Evolutionary conservation across 352 stramenopile genomes (phyloP), one percentile per base, ranked within the genome.

Genomic region (Phytopythium vexans): DNA sequence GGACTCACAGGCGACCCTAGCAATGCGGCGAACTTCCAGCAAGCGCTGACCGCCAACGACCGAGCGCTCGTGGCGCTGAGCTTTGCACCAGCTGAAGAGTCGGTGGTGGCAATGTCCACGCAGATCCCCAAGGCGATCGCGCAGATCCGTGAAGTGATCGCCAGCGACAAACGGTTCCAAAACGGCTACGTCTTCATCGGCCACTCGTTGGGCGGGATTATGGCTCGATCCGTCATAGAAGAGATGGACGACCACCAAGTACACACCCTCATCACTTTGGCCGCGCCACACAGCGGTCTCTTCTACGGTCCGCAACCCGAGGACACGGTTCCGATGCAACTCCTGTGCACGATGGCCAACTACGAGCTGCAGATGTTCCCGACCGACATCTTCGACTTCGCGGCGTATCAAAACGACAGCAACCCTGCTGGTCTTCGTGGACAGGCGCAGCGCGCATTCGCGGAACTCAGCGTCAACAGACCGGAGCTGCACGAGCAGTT

Each of bases 181-280:
- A 51, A 67, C 10, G 74, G 73, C 36, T 82, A 84, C 66, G 57
- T 76, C 46, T 68, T 84, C 32, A 52, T 84, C 1, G 71, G 35
- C 9, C 68, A 80, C 52, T 81, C 70, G 1, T 62, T 72, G 6
- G 73, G 74, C 3, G 74, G 68, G 0, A 9, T 64, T 0, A 43
- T 84, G 5, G 59, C 63, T 8, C 66, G 70, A 0, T 64, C 58
- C 10, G 68, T 84, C 11, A 59, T 81, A 36, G 73, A 84, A 51
- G 56, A 70, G 14, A 77, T 77, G 73, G 66, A 84, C 47, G 65
- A 81, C 41, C 73, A 81, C 61, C 67, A 75, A 11, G 66, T 70
- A 6, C 62, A 68, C 15, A 65, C 56, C 16, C 68, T 73, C 50
- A 69, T 84, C 45, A 79, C 59, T 38, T 57, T 65, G 12, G 70